These are phyloP conservation scores for Penicillium hesseltinei DNA, from an alignment of 2,329 filamentous ascomycete species.

Conservation along the genomic window DNA sequence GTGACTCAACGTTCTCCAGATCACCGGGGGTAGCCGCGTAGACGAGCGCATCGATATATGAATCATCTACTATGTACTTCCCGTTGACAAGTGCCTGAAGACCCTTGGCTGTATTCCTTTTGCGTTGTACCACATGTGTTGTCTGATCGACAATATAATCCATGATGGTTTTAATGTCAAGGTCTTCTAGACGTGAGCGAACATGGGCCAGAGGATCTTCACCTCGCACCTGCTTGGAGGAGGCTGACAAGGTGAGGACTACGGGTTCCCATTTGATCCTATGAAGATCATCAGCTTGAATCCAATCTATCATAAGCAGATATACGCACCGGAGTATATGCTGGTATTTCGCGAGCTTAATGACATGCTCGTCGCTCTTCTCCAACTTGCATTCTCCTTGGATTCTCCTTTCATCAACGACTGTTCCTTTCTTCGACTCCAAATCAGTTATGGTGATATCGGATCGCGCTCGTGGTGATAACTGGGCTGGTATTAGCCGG, in stretches of 20 bases:
- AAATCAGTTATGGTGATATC: slow-evolving; percentile 72
- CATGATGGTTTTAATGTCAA: slow-evolving; percentile 82
- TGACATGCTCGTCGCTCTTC: slow-evolving; percentile 55
- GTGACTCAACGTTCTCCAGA: slow-evolving; percentile 50
- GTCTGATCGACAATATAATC: slow-evolving; percentile 70
- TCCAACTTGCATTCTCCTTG: slow-evolving; percentile 61
- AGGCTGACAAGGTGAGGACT: slow-evolving; percentile 78
- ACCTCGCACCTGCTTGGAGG: slow-evolving; percentile 65
- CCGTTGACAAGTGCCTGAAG: slow-evolving; percentile 83
- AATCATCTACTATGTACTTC: slow-evolving; percentile 69
- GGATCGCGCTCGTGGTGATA: slow-evolving; percentile 64
- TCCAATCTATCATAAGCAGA: background rate
- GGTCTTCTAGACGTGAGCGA: slow-evolving; percentile 66
- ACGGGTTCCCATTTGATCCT: slow-evolving; percentile 78
- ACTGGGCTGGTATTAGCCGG: slow-evolving; percentile 42
- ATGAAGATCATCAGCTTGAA: slow-evolving; percentile 7
- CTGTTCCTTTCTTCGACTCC: slow-evolving; percentile 80
- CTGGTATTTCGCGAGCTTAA: slow-evolving; percentile 71
- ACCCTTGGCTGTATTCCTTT: slow-evolving; percentile 84
- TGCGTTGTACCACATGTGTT: slow-evolving; percentile 84
- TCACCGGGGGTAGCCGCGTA: slow-evolving; percentile 55
- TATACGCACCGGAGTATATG: slow-evolving; percentile 47
- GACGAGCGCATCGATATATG: slow-evolving; percentile 71
- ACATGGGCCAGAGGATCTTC: slow-evolving; percentile 62
- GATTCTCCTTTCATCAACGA: slow-evolving; percentile 70